phyloP scores from a whole-genome alignment of 495 filamentous ascomycete species.

The Aspergillus affinis region DNA sequence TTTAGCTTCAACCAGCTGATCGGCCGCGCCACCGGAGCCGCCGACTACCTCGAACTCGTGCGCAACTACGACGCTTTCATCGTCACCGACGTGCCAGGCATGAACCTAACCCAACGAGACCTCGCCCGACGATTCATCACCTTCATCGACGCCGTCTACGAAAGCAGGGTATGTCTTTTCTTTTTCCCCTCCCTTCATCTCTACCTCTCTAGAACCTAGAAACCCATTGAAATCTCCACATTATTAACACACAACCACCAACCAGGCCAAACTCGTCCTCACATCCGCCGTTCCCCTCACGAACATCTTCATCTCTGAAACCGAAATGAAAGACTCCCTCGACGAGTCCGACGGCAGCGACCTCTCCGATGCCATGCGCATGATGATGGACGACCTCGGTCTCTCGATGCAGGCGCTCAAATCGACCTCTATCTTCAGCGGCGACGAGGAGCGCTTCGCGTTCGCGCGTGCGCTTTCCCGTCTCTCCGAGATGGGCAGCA shows the following conservation, averaged over 20 bases:
- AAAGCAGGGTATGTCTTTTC: slow-evolving; percentile 53
- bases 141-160: slow-evolving; percentile 95
- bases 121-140: slow-evolving; percentile 92
- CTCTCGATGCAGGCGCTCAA: slow-evolving; percentile 83
- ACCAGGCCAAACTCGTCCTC: slow-evolving; percentile 86
- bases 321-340: slow-evolving; percentile 60
- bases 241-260: background rate
- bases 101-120: slow-evolving; percentile 85
- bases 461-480: slow-evolving; percentile 87
- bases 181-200: background rate
- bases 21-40: slow-evolving; percentile 80
- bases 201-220: too few relatives aligned
- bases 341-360: slow-evolving; percentile 52
- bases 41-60: slow-evolving; percentile 93
- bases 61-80: slow-evolving; percentile 89
- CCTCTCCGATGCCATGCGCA: slow-evolving; percentile 78
- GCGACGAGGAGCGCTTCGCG: slow-evolving; percentile 95
- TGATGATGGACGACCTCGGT: slow-evolving; percentile 91
- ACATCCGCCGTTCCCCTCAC: slow-evolving; percentile 81
- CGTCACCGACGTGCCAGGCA: slow-evolving; percentile 85
- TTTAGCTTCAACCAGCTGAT: slow-evolving; percentile 92
- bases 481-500: slow-evolving; percentile 87
- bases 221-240: too few relatives aligned
- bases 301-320: slow-evolving; percentile 83
- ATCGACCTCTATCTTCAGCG: slow-evolving; percentile 82